Base-by-base conservation (phyloP, 805 yeast species). In the Maudiozyma bulderi region DNA sequence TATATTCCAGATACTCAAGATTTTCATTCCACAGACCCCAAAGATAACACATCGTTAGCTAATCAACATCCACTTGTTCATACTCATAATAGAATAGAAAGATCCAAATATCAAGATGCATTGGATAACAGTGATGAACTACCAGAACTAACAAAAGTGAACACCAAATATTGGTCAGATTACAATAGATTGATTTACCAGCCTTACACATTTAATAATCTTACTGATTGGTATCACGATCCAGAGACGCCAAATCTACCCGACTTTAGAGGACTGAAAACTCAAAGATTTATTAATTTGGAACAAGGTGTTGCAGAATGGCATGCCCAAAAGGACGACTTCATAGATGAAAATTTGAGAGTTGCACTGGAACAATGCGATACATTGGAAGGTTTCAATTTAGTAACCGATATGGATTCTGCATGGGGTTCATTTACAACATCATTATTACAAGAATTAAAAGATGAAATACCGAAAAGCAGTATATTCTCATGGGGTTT, bases 391-490 rank as follows among this genome's bases (percentile, higher is more conserved):
- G 96, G 96, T 0, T 50, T 93, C 8, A 85, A 84, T 55, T 45
- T 86, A 0, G 58, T 82, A 2, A 76, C 84, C 0, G 96, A 89
- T 47, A 55, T 82, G 3, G 95, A 86, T 59, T 73, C 79, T 26
- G 85, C 84, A 0, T 91, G 98, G 98, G 84, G 88, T 45, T 95
- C 95, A 0, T 80, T 85, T 56, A 65, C 86, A 5, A 62, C 67
- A 40, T 72, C 73, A 43, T 54, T 81, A 52, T 50, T 89, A 28
- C 57, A 67, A n/a, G 75, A 73, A 7, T 46, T 89, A 15, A 71
- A 77, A 48, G 96, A 90, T 60, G 95, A 86, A 57, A 69, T 82
- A 13, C 74, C 82, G 1, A 80, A 79, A 57, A 59, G 64, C 2
- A 57, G 71, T 2, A 52, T 74, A 0, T 69, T 74, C 40, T 68